Percentiles rank a stretch among this genome's conserved stretches.
phyloP scores from a whole-genome alignment of 2,329 filamentous ascomycete species.

The Metarhizium robertsii region DNA sequence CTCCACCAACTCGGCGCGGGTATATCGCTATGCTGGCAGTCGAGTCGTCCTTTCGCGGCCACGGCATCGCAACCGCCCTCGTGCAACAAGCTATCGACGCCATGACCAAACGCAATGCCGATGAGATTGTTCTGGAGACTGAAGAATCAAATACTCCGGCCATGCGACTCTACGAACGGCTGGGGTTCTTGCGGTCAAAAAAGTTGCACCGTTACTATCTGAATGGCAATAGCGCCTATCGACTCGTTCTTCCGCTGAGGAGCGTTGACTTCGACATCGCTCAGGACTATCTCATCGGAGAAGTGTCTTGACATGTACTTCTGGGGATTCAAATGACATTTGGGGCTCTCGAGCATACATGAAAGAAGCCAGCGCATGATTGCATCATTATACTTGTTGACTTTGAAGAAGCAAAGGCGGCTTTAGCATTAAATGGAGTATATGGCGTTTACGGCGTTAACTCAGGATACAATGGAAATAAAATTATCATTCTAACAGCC shows the following conservation, averaged over 20 bases:
- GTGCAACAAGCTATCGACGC: constrained; percentile 87
- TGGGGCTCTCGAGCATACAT: not conserved
- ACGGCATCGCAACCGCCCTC: constrained; percentile 78
- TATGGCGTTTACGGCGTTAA: not conserved
- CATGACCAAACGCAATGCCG: constrained; percentile 75
- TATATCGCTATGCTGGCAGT: constrained; percentile 99
- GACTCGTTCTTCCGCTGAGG: constrained; percentile 74
- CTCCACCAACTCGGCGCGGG: constrained; percentile 63
- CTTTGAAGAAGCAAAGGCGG: not conserved
- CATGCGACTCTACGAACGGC: constrained; percentile 83
- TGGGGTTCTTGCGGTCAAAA: constrained; percentile 89
- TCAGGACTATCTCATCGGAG: constrained; percentile 25
- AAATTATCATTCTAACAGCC: constrained; percentile 7
- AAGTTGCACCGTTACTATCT: constrained; percentile 91
- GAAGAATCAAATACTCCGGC: constrained; percentile 87
- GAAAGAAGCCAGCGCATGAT: not conserved
- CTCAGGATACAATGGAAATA: not conserved
- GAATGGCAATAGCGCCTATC: constrained; percentile 90
- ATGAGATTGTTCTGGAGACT: constrained; percentile 93
- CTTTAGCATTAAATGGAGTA: not conserved
- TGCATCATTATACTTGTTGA: not conserved
- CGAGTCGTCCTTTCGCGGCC: constrained; percentile 65
- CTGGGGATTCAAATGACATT: not conserved
- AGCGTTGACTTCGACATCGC: constrained; percentile 31
- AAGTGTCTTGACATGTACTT: constrained; percentile 9